Evolutionary conservation across 768 basidiomycete species (phyloP).

Genomic region (Mycena albidolilacea): DNA sequence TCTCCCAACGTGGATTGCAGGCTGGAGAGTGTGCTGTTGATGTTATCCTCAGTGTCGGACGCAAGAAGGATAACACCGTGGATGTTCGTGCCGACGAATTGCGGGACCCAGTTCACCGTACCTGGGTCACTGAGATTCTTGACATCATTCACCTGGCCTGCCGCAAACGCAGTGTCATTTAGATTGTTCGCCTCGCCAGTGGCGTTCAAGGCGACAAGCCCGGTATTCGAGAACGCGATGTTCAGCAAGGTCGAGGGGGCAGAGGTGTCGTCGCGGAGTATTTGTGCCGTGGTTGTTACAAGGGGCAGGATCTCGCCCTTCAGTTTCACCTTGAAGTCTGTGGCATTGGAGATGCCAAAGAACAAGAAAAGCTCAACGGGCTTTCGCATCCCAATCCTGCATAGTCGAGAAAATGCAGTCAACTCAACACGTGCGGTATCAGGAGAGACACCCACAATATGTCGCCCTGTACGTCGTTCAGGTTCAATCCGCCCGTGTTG

Average conservation of each 20-base stretch:
- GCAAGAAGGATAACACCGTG: slow-evolving; percentile 43
- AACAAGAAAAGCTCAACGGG: slow-evolving; percentile 44
- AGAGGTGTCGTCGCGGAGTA: slow-evolving; percentile 32
- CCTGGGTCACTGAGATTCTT: slow-evolving; percentile 34
- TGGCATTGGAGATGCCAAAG: slow-evolving; percentile 40
- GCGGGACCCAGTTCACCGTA: slow-evolving; percentile 35
- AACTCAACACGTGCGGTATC: background rate
- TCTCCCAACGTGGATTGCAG: slow-evolving; percentile 28
- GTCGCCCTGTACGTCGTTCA: slow-evolving; percentile 43
- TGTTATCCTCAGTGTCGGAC: slow-evolving; percentile 32
- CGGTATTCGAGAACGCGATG: slow-evolving; percentile 44
- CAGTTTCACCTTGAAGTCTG: slow-evolving; percentile 39
- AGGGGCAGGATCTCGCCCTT: slow-evolving; percentile 27
- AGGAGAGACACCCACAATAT: slow-evolving; percentile 33
- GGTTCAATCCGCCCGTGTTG: slow-evolving; percentile 13
- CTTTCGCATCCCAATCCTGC: slow-evolving; percentile 44
- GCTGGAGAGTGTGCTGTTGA: slow-evolving; percentile 22
- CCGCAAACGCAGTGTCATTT: slow-evolving; percentile 30
- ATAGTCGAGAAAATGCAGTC: background rate
- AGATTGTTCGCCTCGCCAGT: slow-evolving; percentile 22
- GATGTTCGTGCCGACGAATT: slow-evolving; percentile 34
- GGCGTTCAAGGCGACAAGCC: slow-evolving; percentile 34
- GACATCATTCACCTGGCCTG: slow-evolving; percentile 22
- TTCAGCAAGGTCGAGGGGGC: slow-evolving; percentile 36
- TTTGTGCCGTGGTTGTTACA: slow-evolving; percentile 37